These are phyloP conservation scores for Plantago elongata DNA, from an alignment of 257 asterid genomes.

Conservation along the genomic window DNA sequence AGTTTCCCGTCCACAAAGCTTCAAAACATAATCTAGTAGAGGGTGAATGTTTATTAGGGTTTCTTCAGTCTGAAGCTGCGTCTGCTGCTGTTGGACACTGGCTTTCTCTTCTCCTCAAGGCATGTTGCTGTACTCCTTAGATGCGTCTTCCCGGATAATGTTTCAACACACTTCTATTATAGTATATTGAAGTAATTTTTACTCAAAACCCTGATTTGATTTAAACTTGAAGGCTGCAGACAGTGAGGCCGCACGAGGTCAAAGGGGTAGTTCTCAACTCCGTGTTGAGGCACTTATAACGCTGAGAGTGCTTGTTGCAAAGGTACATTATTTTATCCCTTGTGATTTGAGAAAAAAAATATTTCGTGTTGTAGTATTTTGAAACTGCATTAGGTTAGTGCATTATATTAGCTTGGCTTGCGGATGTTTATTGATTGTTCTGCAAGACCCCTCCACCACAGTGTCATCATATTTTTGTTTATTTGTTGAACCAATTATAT, in stretches of 20 bases:
- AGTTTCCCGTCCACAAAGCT: slow-evolving; percentile 25
- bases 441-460: too few relatives aligned
- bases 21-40: slow-evolving; percentile 25
- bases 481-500: too few relatives aligned
- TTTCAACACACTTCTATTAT: slow-evolving; percentile 8
- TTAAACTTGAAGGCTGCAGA: slow-evolving; percentile 79
- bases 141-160: slow-evolving; percentile 14
- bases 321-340: slow-evolving; percentile 41
- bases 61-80: slow-evolving; percentile 89
- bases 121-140: slow-evolving; percentile 28
- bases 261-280: slow-evolving; percentile 77
- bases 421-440: too few relatives aligned
- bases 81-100: slow-evolving; percentile 95
- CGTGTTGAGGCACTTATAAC: slow-evolving; percentile 80
- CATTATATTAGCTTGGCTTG: neutral
- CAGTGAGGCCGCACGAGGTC: slow-evolving; percentile 79
- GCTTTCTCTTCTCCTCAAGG: slow-evolving; percentile 96
- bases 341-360: too few relatives aligned
- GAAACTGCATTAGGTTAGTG: neutral
- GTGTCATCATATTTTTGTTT: too few relatives aligned
- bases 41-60: slow-evolving; percentile 63
- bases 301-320: slow-evolving; percentile 76
- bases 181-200: neutral
- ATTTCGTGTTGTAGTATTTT: neutral
- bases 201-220: slow-evolving; percentile 31